Evolutionary conservation across 1,139 yeast genomes (phyloP), one percentile per base, ranked within the genome.

Genomic region (Kodamaea anthophila): DNA sequence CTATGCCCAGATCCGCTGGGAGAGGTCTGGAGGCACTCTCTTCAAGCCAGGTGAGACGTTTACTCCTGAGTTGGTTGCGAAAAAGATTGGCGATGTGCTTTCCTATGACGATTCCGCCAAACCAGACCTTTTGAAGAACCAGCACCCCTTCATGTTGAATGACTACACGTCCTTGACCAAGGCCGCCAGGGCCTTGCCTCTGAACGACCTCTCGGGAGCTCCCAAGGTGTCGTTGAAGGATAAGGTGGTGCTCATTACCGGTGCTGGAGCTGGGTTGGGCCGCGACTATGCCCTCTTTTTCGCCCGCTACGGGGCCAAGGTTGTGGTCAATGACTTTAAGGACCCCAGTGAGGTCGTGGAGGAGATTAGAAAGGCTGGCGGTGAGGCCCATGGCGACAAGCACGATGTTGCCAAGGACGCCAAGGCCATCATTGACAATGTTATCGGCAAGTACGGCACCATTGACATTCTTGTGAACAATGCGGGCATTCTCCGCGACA

Each of bases 211-310:
- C 25, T 42, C 65, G n/a, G 60, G 68, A 30, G 65, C 64, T 33
- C 71, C 77, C 24, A 45, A 53, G 24, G 55, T 73, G 23, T 72
- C 85, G 24, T 65, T 88, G 56, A 79, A 77, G 53, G 87, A 68
- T 46, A 84, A 82, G 60, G 96, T 88, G 36, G 96, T 86, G 30
- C 73, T 91, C 40, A 77, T 91, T 35, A 91, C 97, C 23, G 98
- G 98, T 46, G 93, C 96, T 30, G 97, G 96, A 46, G 82, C 86
- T 35, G 98, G 98, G 36, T 72, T 91, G 46, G 98, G 98, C 43
- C 77, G 81, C 53, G 85, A 88, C 39, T 94, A 91, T 58, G 95
- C 97, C 13, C 59, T 76, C 35, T 70, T 76, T 57, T 78, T 83
- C 51, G 97, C 94, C 36, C 82, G 73, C 55, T 83, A 85, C 43